Evolutionary conservation across 495 filamentous ascomycete species (phyloP), one percentile per base, ranked within the genome.

Genomic region (Daldinia concentrica): DNA sequence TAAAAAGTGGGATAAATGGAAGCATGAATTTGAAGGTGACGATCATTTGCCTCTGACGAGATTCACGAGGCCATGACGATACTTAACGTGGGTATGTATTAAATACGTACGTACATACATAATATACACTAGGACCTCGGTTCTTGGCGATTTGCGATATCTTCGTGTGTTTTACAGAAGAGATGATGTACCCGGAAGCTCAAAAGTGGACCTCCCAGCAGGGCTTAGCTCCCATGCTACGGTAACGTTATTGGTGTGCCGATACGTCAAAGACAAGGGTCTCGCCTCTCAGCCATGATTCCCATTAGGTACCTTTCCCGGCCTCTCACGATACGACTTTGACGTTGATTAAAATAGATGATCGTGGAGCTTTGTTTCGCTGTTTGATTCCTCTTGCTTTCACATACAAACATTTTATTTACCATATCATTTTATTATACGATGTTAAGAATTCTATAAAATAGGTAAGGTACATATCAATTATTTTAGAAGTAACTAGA

Each of bases 171-270:
- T 17, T 45, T 48, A 48, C 19, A 48, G 43, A 48, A 48, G 43
- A 48, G 43, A 48, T 11, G 43, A 48, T 11, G 19, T 22, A 22
- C 43, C 9, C 22, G 17, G 22, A 48, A 24, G 43, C 43, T 48
- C 19, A 24, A 48, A 48, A 24, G 55, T 19, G 60, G 67, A 22
- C 27, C n/a, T n/a, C 48, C 11, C 30, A 60, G 17, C 67, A 70
- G 61, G 61, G 67, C 67, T 70, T 70, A 70, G 61, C 45, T 58
- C 19, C 59, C 55, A 8, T 69, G 27, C 30, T 51, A 63, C 52
- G 39, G 58, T 48, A 57, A 57, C 43, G 15, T 65, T 51, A 63
- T 63, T 39, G 54, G 52, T 51, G 30, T 39, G 43, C 9, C 19
- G 17, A 48, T 48, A 48, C 43, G 19, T 48, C 2, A 45, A 45